Evolutionary conservation across 1,139 yeast genomes (phyloP).

Genomic region (Candida glucosophila): DNA sequence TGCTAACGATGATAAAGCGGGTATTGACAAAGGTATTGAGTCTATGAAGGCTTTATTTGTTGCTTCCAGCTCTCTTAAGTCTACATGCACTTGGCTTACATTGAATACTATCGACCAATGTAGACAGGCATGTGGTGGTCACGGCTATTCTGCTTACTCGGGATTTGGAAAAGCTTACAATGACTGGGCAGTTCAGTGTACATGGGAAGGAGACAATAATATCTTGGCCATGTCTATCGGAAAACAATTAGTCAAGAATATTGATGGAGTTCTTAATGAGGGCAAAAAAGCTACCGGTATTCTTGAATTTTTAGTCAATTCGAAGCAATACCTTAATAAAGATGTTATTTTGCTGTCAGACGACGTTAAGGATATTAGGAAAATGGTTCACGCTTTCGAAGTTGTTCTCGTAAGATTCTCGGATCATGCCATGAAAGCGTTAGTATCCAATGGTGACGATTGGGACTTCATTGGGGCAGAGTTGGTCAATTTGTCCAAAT

Average conservation of each 20-base stretch:
- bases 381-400: conserved; percentile 31
- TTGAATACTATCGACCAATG: conserved; percentile 76
- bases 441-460: conserved; percentile 21
- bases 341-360: conserved; percentile 17
- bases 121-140: conserved; percentile 97
- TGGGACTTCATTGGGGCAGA: conserved; percentile 49
- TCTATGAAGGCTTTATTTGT: conserved; percentile 73
- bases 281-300: conserved; percentile 28
- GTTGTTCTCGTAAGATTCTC: conserved; percentile 35
- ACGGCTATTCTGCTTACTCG: conserved; percentile 84
- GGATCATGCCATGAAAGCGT: conserved; percentile 21
- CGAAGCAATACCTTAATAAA: conserved; percentile 17
- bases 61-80: conserved; percentile 82
- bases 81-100: conserved; percentile 83
- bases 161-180: conserved; percentile 84
- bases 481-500: conserved; percentile 50
- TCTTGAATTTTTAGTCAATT: conserved; percentile 35
- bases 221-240: conserved; percentile 81
- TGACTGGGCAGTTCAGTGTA: conserved; percentile 94
- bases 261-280: conserved; percentile 21
- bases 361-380: conserved; percentile 24
- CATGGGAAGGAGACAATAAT: conserved; percentile 97
- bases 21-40: conserved; percentile 42
- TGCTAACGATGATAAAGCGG: conserved; percentile 30
- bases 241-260: conserved; percentile 57